Base-by-base conservation (phyloP, 2,329 filamentous ascomycete species). In the Escovopsis sp. region DNA sequence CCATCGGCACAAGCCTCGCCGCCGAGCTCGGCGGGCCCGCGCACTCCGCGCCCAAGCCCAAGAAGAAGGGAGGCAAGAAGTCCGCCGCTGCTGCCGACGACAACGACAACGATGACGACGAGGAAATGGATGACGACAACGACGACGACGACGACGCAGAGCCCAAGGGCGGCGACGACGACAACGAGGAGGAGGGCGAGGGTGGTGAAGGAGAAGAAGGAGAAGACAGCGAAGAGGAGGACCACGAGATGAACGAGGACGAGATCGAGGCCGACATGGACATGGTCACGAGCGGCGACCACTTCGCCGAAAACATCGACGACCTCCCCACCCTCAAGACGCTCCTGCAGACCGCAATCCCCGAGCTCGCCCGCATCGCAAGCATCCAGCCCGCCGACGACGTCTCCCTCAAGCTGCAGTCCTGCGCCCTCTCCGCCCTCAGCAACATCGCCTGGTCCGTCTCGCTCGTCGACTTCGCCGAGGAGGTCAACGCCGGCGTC, bases 401-500 rank as follows among this genome's bases (percentile, higher is more conserved):
- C 15, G 63, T 67, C 27, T 52, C 60, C 13, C 54, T 65, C 11
- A 53, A 62, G 7, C 59, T 79, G 34, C 72, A 72, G 47, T 57
- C 57, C 15, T 67, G 71, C 48, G 71, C 77, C 14, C 59, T 82
- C 20, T 71, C 73, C 2, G 70, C 75, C 13, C 65, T 83, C 44
- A 80, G 74, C 63, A 82, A 82, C 57, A 72, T 81, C 41, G 66
- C 77, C 41, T 82, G 79, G 76, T 78, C 76, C 10, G 63, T 79
- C 34, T 76, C 74, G 8, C 70, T 71, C 50, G 62, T 78, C 49
- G 74, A 79, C 56, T 76, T 77, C 51, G 62, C 67, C 20, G 66
- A 72, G 29, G 59, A 61, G n/a, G 64, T 67, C 40, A 74, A 75
- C 53, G 58, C 64, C 4, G 60, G 63, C 43, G 64, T 81, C 42